phyloP scores from a whole-genome alignment of 2,329 filamentous ascomycete species.

The Cryphonectria parasitica region DNA sequence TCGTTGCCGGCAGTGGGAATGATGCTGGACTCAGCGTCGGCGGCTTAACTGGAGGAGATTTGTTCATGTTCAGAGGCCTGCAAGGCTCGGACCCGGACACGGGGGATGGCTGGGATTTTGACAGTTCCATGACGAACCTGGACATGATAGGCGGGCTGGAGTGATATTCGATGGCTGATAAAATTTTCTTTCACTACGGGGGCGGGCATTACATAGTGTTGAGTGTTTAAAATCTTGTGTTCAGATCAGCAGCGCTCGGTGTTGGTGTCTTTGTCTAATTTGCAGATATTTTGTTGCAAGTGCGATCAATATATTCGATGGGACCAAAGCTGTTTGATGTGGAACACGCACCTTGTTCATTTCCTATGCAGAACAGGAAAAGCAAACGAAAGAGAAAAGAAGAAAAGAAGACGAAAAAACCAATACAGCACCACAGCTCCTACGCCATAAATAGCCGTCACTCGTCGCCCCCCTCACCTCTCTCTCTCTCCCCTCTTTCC shows the following conservation, averaged over 20 bases:
- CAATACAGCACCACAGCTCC: no score
- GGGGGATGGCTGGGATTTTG: conserved; percentile 35
- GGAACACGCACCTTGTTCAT: no score
- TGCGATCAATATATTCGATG: not conserved
- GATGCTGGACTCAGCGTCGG: conserved; percentile 16
- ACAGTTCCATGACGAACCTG: conserved; percentile 33
- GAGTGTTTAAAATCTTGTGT: not conserved
- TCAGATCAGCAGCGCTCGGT: not conserved
- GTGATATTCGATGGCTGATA: conserved; percentile 19
- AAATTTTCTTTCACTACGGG: not conserved
- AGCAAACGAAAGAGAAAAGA: no score
- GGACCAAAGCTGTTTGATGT: not conserved
- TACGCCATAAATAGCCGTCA: no score
- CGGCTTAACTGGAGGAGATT: conserved; percentile 24
- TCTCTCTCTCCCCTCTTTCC: not conserved
- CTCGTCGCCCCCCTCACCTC: no score
- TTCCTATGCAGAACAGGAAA: no score
- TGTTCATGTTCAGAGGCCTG: conserved; percentile 38
- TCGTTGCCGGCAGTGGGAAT: not conserved
- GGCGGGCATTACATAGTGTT: no score
- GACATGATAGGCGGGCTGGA: conserved; percentile 37
- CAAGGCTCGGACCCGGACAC: conserved; percentile 27
- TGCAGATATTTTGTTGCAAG: not conserved
- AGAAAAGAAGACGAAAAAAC: no score
- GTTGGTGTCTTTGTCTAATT: not conserved